Conservation (phyloP, 2,329 filamentous ascomycete species). For the Scorias spongiosa region DNA sequence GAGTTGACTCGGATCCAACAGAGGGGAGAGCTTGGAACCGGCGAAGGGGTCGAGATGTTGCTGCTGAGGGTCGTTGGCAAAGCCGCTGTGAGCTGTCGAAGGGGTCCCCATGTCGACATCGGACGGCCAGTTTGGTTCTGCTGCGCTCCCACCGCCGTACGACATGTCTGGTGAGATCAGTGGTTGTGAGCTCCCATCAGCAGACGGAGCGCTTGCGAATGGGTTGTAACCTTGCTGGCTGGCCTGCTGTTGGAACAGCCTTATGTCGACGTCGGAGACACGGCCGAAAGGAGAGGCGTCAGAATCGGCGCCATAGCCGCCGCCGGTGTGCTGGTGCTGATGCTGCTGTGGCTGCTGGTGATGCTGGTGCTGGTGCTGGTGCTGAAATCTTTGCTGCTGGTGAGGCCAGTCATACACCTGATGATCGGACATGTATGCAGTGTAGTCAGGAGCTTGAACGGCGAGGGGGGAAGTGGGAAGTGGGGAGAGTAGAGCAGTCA, state of each 20-base stretch:
- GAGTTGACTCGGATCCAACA: neutral
- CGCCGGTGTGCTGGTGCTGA: neutral
- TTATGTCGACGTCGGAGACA: slow-evolving; percentile 15
- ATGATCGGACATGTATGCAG: neutral
- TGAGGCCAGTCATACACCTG: neutral
- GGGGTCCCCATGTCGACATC: slow-evolving; percentile 18
- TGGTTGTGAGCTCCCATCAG: neutral
- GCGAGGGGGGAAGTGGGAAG: neutral
- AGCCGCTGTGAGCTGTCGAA: slow-evolving; percentile 9
- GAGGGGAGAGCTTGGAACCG: neutral
- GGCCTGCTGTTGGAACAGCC: slow-evolving; percentile 12
- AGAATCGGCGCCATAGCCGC: neutral
- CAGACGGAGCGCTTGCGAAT: slow-evolving; percentile 6
- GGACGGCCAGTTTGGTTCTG: slow-evolving; percentile 11
- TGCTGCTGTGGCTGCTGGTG: neutral
- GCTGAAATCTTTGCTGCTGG: neutral
- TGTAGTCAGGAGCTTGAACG: neutral
- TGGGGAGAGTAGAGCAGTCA: neutral
- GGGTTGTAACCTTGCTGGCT: slow-evolving; percentile 5
- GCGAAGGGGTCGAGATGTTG: slow-evolving; percentile 4
- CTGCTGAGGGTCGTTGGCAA: slow-evolving; percentile 9
- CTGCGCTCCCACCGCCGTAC: slow-evolving; percentile 5
- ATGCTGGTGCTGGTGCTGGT: neutral
- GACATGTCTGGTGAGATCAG: slow-evolving; percentile 12
- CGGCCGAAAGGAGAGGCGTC: slow-evolving; percentile 7